Percentiles rank a stretch among this genome's conserved stretches.
phyloP scores from a whole-genome alignment of 1,284 basidiomycete species.

The Trichosporon coremiiforme region DNA sequence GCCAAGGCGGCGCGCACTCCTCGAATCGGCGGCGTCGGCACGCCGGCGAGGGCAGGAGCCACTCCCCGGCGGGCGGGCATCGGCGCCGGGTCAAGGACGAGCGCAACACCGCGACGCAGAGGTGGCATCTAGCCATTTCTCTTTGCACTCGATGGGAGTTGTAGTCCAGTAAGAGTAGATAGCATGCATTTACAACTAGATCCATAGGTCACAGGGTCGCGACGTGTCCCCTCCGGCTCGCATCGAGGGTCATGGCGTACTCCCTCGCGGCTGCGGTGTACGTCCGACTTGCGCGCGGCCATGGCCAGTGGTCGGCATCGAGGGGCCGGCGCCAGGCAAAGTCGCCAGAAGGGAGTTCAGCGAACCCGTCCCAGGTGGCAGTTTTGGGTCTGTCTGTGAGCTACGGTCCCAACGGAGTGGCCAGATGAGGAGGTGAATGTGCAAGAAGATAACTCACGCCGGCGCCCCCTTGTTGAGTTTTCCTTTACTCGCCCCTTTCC shows the following conservation, averaged over 20 bases:
- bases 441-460: background rate
- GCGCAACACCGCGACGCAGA: constrained; percentile 58
- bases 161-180: background rate
- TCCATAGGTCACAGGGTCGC: no score
- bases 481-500: background rate
- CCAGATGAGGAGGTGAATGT: no score
- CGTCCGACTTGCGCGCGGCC: background rate
- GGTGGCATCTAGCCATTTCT: constrained; percentile 51
- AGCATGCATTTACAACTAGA: no score
- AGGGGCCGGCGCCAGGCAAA: constrained; percentile 10
- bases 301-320: background rate
- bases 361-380: background rate
- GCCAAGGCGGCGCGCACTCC: constrained; percentile 66
- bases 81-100: constrained; percentile 64
- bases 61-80: constrained; percentile 71
- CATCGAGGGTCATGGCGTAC: background rate
- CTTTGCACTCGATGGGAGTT: background rate
- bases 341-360: background rate
- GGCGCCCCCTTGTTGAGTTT: background rate
- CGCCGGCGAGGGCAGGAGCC: constrained; percentile 21
- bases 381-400: no score
- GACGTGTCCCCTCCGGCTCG: no score
- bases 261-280: background rate
- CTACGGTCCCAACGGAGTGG: no score
- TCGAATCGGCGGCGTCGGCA: constrained; percentile 73